Evolutionary conservation across 441 rosid species (phyloP).

Genomic region (Gossypium aridum): DNA sequence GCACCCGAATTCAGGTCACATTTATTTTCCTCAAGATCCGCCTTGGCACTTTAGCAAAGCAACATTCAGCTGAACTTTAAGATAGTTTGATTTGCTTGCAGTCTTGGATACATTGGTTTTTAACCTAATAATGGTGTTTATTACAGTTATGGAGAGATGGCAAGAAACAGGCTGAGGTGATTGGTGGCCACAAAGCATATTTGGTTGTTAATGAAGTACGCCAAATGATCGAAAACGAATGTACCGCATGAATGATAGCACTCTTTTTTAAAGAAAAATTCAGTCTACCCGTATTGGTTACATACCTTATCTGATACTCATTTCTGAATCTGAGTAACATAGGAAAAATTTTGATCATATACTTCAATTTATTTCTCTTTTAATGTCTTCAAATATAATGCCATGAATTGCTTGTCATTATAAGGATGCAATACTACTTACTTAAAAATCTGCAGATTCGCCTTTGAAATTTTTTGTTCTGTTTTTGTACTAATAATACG

Average conservation of each 20-base stretch:
- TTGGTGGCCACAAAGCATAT: constrained; percentile 81
- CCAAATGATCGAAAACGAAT: constrained; percentile 63
- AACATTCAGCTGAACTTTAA: too few species aligned
- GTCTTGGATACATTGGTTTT: not conserved
- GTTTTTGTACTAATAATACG: too few species aligned
- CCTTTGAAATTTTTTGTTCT: too few species aligned
- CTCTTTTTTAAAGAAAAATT: constrained; percentile 7
- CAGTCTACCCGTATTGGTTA: not conserved
- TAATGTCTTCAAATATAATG: too few species aligned
- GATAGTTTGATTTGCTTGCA: not conserved
- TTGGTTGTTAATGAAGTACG: constrained; percentile 61
- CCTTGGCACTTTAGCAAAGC: too few species aligned
- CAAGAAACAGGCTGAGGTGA: constrained; percentile 65
- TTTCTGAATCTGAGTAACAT: not conserved
- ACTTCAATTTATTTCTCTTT: too few species aligned
- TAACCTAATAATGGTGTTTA: not conserved
- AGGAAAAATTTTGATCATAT: too few species aligned
- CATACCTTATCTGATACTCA: not conserved
- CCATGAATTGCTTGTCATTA: too few species aligned
- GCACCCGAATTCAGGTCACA: too few species aligned
- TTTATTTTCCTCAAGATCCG: too few species aligned
- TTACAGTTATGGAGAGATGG: constrained; percentile 69
- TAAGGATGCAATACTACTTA: too few species aligned
- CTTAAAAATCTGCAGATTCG: too few species aligned
- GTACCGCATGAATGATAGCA: constrained; percentile 16